Evolutionary conservation across 208 protist species (phyloP), one percentile per base, ranked within the genome.

Genomic region (Leptomonas pyrrhocoris): DNA sequence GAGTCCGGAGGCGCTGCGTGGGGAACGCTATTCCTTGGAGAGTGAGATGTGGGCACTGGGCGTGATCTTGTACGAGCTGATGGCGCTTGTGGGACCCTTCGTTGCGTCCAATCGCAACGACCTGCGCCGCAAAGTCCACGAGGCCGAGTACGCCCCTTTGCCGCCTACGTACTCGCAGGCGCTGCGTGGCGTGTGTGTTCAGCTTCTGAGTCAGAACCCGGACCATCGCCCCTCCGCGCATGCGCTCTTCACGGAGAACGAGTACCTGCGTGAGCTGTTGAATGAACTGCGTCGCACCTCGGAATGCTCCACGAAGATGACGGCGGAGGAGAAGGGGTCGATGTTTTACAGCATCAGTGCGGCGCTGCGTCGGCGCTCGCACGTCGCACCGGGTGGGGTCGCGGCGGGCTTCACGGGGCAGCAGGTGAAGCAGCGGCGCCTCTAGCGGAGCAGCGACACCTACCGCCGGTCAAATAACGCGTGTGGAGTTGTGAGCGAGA

Each of bases 41-140:
- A 77, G 77, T 15, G 95, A 98, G 71, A 83, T 97, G 73, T 98
- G 93, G 84, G 77, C 89, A 16, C 64, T 97, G 2, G 90, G 90
- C 21, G 80, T 88, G 11, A 67, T 93, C 6, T 67, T 95, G 42
- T 93, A 92, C 68, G 90, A 95, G 68, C 45, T 95, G 46, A 61
- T 92, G 40, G 77, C 87, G 40, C 69, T 91, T 19, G 79, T 77
- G 30, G 83, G 83, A n/a, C 85, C 90, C 7, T 95, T 95, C 55
- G 68, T 78, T 18, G 86, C 84, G 23, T 34, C 73, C 3, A 83
- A 79, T 48, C 61, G 56, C 25, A 25, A 23, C 2, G 71, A 69
- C 36, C 46, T 69, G 27, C 57, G 55, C n/a, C 13, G 16, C 27
- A 66, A 70, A 8, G 63, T 70, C 2, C 46, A 70, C 27, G 49